Evolutionary conservation across 768 basidiomycete genomes (phyloP).

Genomic region (Lactarius pseudohatsudake): DNA sequence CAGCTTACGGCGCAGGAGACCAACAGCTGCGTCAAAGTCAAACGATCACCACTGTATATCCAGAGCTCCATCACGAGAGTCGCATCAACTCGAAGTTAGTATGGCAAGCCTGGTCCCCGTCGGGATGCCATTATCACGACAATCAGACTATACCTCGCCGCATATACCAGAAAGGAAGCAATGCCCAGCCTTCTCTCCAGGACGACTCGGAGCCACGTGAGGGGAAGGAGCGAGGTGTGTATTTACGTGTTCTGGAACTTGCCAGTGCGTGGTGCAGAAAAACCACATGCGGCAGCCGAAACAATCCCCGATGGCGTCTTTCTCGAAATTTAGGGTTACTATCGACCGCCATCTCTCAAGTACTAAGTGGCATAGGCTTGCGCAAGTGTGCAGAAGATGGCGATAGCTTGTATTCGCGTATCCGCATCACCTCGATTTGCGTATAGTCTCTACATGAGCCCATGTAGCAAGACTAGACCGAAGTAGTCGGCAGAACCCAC

Average conservation of each 20-base stretch:
- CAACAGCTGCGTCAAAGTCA: too few relatives aligned
- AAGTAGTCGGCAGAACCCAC: too few relatives aligned
- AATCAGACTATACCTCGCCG: background rate
- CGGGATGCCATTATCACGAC: background rate
- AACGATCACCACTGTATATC: too few relatives aligned
- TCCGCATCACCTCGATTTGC: background rate
- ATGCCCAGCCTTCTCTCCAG: background rate
- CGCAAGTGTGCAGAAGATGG: constrained; percentile 10
- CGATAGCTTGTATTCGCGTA: background rate
- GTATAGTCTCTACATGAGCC: too few relatives aligned
- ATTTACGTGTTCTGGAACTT: background rate
- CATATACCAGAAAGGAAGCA: background rate
- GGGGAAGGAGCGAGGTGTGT: background rate
- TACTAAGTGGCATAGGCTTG: background rate
- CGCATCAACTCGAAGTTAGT: too few relatives aligned
- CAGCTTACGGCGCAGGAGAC: too few relatives aligned
- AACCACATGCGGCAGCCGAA: background rate
- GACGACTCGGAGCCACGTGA: background rate
- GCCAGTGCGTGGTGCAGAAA: background rate
- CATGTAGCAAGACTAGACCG: too few relatives aligned
- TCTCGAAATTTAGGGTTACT: background rate
- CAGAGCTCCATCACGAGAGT: too few relatives aligned
- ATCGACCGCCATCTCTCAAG: background rate
- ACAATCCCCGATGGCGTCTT: background rate
- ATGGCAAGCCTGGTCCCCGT: background rate